These are phyloP conservation scores for Aspergillus panamensis DNA, from an alignment of 495 filamentous ascomycete species.

Conservation along the genomic window DNA sequence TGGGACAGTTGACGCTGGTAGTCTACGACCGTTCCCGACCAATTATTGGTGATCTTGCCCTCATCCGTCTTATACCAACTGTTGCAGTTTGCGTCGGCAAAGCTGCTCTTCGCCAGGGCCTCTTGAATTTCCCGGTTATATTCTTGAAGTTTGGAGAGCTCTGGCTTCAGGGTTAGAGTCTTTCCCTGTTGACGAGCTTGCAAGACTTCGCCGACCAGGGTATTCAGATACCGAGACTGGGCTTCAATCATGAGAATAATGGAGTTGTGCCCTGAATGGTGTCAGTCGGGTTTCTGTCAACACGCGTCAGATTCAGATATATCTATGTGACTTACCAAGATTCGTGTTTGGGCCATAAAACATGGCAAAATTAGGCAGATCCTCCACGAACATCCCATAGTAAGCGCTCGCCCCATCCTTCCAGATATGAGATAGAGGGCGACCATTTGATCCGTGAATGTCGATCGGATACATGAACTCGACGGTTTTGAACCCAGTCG, in stretches of 20 bases:
- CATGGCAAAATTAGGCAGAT: conserved; percentile 56
- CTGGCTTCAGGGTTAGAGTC: conserved; percentile 39
- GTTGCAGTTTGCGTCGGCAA: conserved; percentile 53
- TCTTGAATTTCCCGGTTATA: conserved; percentile 49
- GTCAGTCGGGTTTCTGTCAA: background rate
- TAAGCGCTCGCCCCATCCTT: conserved; percentile 42
- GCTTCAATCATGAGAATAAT: conserved; percentile 62
- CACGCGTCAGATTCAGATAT: no score
- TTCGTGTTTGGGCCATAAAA: conserved; percentile 58
- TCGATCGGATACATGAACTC: conserved; percentile 55
- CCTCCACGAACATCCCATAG: conserved; percentile 45
- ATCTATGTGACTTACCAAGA: conserved; percentile 34
- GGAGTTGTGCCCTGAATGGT: conserved; percentile 42
- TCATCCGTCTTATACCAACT: conserved; percentile 55
- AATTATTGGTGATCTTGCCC: conserved; percentile 56
- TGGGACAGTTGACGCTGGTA: conserved; percentile 45
- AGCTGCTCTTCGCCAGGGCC: conserved; percentile 38
- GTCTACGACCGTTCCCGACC: conserved; percentile 47
- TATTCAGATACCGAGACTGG: conserved; percentile 50
- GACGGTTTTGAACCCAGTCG: conserved; percentile 53
- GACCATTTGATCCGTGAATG: conserved; percentile 43
- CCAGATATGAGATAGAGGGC: conserved; percentile 48
- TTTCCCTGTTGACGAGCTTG: conserved; percentile 34
- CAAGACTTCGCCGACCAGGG: conserved; percentile 39
- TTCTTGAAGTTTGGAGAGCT: conserved; percentile 27